Conservation (phyloP, 2,329 filamentous ascomycete species). For the Dothideomycetes sp. region DNA sequence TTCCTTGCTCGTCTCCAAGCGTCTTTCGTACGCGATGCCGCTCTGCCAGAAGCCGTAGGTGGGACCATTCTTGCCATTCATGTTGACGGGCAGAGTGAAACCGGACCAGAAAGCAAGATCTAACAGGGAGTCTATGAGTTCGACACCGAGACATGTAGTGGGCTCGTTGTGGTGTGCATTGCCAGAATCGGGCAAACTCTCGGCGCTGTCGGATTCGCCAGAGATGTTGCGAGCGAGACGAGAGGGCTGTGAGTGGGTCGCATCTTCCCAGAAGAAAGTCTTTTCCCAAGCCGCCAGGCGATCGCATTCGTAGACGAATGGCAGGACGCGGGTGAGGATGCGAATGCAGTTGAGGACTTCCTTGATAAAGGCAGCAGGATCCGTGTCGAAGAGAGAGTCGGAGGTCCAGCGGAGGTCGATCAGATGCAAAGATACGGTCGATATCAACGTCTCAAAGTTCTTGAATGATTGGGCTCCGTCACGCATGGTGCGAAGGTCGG, state of each 20-base stretch:
- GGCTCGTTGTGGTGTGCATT: not conserved
- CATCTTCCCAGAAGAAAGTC: constrained; percentile 71
- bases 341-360: constrained; percentile 94
- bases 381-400: constrained; percentile 48
- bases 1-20: constrained; percentile 80
- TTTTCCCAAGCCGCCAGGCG: constrained; percentile 78
- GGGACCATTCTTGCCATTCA: constrained; percentile 44
- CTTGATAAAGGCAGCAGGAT: constrained; percentile 19
- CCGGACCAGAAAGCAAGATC: constrained; percentile 88
- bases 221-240: not conserved
- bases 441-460: constrained; percentile 81
- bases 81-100: constrained; percentile 62
- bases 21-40: constrained; percentile 87
- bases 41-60: constrained; percentile 97
- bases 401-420: constrained; percentile 78
- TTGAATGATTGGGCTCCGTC: constrained; percentile 61
- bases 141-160: constrained; percentile 51
- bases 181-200: not conserved
- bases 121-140: constrained; percentile 80
- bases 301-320: constrained; percentile 86
- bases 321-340: constrained; percentile 78
- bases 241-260: not conserved
- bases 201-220: constrained; percentile 42
- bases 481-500: constrained; percentile 78
- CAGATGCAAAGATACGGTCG: constrained; percentile 73